Percentiles rank a stretch among this genome's conserved stretches.
Evolutionary conservation across 106 monocot species (phyloP).

Genomic region (Dioscorea alata): DNA sequence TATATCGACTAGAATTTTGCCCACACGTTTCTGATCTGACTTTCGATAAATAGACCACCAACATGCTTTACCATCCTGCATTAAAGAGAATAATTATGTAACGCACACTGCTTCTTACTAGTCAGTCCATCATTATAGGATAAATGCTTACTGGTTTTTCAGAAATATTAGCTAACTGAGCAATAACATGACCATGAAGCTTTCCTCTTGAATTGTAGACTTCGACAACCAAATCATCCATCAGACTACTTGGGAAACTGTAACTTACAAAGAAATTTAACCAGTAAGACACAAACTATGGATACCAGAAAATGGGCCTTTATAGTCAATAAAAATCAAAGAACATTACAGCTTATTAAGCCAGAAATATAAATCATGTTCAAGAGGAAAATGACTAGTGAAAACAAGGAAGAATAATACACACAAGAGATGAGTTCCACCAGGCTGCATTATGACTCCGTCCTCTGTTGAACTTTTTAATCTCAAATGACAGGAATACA

Average conservation of each 20-base stretch:
- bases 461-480: slow-evolving; percentile 79
- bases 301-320: not conserved
- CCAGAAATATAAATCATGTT: too few relatives aligned
- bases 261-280: not conserved
- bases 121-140: not conserved
- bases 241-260: slow-evolving; percentile 94
- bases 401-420: slow-evolving; percentile 17
- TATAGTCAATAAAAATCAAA: too few relatives aligned
- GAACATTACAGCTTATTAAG: too few relatives aligned
- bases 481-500: slow-evolving; percentile 73
- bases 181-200: slow-evolving; percentile 58
- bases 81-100: slow-evolving; percentile 8
- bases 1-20: slow-evolving; percentile 67
- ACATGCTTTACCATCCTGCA: slow-evolving; percentile 69
- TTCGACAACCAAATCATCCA: slow-evolving; percentile 87
- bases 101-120: not conserved
- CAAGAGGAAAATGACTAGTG: not conserved
- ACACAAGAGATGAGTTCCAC: slow-evolving; percentile 96
- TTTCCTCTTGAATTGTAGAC: slow-evolving; percentile 85
- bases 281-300: not conserved
- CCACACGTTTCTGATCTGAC: slow-evolving; percentile 93
- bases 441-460: slow-evolving; percentile 70
- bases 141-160: slow-evolving; percentile 67
- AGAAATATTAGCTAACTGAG: slow-evolving; percentile 75
- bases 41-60: slow-evolving; percentile 89